A percentile compares a stretch with the other conserved stretches of the same genome.
Evolutionary conservation across 768 basidiomycete species (phyloP).

Genomic region (Amanita pallidorosea): DNA sequence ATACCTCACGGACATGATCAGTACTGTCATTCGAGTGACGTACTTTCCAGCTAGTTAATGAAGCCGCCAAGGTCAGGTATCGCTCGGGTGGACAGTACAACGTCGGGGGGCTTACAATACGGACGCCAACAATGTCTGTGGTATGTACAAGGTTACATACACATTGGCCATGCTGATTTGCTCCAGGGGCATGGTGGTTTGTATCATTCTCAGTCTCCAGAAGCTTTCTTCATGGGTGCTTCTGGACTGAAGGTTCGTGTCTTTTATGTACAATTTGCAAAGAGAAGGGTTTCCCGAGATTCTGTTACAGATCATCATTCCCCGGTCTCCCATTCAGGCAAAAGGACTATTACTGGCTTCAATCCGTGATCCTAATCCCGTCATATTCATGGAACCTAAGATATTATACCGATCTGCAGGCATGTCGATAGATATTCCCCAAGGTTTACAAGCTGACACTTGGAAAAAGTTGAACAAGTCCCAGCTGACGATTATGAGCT

Average conservation of each 20-base stretch:
- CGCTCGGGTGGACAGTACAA: conserved; percentile 79
- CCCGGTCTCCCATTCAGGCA: conserved; percentile 91
- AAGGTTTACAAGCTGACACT: conserved; percentile 1
- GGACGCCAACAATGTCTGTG: conserved; percentile 88
- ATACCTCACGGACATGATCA: background rate
- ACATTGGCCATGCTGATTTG: background rate
- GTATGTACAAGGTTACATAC: conserved; percentile 20
- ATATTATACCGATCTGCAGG: conserved; percentile 86
- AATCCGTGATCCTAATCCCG: conserved; percentile 88
- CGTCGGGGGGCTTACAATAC: conserved; percentile 73
- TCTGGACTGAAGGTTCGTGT: conserved; percentile 68
- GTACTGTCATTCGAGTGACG: background rate
- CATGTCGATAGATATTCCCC: conserved; percentile 13
- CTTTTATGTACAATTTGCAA: background rate
- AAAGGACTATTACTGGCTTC: conserved; percentile 82
- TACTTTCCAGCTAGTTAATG: conserved; percentile 70
- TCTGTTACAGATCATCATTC: conserved; percentile 63
- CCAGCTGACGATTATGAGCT: conserved; percentile 79
- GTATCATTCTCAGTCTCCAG: conserved; percentile 93
- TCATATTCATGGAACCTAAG: conserved; percentile 94
- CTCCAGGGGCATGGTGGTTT: conserved; percentile 69
- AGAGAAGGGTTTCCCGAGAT: background rate
- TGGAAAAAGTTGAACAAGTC: conserved; percentile 71
- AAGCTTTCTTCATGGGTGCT: conserved; percentile 90
- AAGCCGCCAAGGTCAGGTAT: conserved; percentile 89